These are phyloP conservation scores for Heracleum sosnowskyi DNA, from an alignment of 129 eudicot species.

Conservation along the genomic window DNA sequence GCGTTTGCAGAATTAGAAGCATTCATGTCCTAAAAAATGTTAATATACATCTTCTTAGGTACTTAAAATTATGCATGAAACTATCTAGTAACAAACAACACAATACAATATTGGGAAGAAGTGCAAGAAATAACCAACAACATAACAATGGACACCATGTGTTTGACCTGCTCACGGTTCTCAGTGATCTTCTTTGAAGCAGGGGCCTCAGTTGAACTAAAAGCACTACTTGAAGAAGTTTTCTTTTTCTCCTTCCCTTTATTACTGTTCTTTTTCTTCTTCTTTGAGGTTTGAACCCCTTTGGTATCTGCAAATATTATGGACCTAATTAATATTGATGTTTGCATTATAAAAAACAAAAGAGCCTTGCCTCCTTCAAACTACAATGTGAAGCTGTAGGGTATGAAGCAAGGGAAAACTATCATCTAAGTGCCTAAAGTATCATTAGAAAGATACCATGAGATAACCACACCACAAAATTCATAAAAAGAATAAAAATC, in stretches of 20 bases:
- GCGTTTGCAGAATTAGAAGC: background rate
- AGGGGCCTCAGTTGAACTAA: background rate
- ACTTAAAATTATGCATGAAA: no score
- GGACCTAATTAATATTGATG: no score
- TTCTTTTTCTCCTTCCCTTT: background rate
- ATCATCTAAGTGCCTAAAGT: background rate
- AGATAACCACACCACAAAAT: background rate
- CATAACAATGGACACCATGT: background rate
- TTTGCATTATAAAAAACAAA: no score
- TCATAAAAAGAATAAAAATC: no score
- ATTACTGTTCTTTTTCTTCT: background rate
- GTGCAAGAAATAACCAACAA: background rate
- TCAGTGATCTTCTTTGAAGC: background rate
- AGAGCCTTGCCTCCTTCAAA: no score
- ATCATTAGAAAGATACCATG: background rate
- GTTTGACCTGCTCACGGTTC: background rate
- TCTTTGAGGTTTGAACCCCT: background rate
- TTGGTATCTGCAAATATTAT: background rate
- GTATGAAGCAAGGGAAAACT: background rate
- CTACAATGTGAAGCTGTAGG: background rate
- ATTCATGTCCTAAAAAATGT: background rate
- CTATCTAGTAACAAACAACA: no score
- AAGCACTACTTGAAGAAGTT: background rate
- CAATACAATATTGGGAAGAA: background rate
- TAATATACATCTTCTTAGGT: background rate